These are phyloP conservation scores for Singerocomus rubriflavus DNA, from an alignment of 1,284 basidiomycete species.

Conservation along the genomic window DNA sequence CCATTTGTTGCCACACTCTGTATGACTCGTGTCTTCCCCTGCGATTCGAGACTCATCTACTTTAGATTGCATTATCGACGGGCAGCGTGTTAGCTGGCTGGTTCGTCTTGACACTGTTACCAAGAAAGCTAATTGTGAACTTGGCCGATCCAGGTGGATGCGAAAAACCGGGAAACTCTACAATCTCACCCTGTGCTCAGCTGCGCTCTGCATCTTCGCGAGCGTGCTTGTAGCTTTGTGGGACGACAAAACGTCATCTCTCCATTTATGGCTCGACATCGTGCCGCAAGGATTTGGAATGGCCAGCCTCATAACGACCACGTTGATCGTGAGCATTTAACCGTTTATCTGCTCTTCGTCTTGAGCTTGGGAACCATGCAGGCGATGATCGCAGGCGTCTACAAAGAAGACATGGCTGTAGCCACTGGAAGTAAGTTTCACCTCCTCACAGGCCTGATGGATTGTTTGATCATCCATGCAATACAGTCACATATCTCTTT, in stretches of 20 bases:
- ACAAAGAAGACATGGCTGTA: constrained; percentile 79
- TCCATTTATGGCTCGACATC: constrained; percentile 75
- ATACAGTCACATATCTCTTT: constrained; percentile 83
- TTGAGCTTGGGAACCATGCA: constrained; percentile 29
- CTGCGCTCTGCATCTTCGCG: constrained; percentile 51
- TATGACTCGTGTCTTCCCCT: constrained; percentile 37
- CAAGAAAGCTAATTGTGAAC: neutral
- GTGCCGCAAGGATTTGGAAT: constrained; percentile 80
- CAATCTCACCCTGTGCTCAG: constrained; percentile 62
- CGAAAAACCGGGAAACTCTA: constrained; percentile 80
- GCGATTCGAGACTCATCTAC: constrained; percentile 9
- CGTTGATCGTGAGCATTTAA: constrained; percentile 60
- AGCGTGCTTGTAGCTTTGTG: constrained; percentile 58
- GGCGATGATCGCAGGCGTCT: constrained; percentile 83
- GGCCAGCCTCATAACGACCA: constrained; percentile 79
- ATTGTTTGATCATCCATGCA: constrained; percentile 4
- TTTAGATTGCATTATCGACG: constrained; percentile 67
- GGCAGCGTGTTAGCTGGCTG: constrained; percentile 86
- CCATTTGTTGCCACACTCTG: constrained; percentile 86
- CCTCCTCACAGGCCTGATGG: constrained; percentile 3
- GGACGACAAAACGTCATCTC: constrained; percentile 57
- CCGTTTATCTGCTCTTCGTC: constrained; percentile 4
- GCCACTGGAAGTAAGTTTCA: constrained; percentile 77
- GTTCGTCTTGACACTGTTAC: constrained; percentile 39
- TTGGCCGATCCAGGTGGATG: constrained; percentile 59